Base-by-base conservation (phyloP, 139 green algal species). In the Chlamydomonas sphaeroides region DNA sequence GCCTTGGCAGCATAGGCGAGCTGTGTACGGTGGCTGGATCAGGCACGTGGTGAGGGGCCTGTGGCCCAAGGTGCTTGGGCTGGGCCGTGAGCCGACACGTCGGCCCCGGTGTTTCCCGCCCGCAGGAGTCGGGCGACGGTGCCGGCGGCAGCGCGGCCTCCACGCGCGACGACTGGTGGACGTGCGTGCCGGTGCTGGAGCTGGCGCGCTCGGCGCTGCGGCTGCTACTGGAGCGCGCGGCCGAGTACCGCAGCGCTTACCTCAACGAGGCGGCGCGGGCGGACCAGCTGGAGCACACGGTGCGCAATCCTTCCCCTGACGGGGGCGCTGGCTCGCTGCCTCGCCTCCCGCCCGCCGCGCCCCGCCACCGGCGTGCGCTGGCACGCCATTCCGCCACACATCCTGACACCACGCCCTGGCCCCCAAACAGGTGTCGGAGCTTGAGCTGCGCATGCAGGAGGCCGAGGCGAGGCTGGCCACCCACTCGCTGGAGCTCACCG, bases 351-450 rank as follows among this genome's bases (percentile, higher is more conserved):
- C 45, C 14, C 14, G 10, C 45, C 45, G 14, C 45, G 10, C 45
- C 8, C 45, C 45, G 10, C 10, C 45, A 61, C 53, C 4, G 11
- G 15, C 53, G 25, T 25, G 25, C 18, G 3, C 3, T 33, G n/a
- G 15, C 56, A 3, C 7, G 2, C 25, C n/a, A n/a, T n/a, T n/a
- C n/a, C n/a, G n/a, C n/a, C n/a, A n/a, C n/a, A n/a, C n/a, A n/a
- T n/a, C n/a, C n/a, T n/a, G n/a, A n/a, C n/a, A n/a, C n/a, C n/a
- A n/a, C n/a, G n/a, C n/a, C n/a, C n/a, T n/a, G n/a, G n/a, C n/a
- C n/a, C n/a, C n/a, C n/a, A n/a, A 2, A 28, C 72, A 80, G 75
- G 75, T 82, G 2, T 51, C 65, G n/a, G 75, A 82, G 75, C 61
- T 82, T 41, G 75, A 66, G 36, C 42, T 82, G 39, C 75, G 72